These are phyloP conservation scores for Candida sp. DNA, from an alignment of 1,139 yeast genomes.

Conservation along the genomic window DNA sequence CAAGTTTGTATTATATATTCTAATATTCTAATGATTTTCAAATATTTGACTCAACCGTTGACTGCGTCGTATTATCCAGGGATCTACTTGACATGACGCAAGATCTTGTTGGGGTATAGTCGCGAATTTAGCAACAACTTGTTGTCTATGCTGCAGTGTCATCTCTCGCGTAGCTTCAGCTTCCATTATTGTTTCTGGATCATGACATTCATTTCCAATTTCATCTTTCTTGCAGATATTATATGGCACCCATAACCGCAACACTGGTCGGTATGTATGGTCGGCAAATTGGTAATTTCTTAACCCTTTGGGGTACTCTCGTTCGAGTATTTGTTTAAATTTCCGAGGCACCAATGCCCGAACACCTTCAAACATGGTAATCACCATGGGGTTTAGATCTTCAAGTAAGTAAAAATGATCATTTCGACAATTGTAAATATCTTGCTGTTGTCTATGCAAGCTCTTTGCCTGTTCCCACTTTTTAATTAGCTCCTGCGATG, in stretches of 20 bases:
- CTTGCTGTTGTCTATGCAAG: constrained; percentile 13
- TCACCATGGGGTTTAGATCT: constrained; percentile 42
- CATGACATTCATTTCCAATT: constrained; percentile 17
- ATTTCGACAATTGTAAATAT: constrained; percentile 50
- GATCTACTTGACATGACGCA: constrained; percentile 2
- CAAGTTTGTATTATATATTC: neutral
- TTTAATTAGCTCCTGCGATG: constrained; percentile 13
- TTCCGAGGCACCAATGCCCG: constrained; percentile 44
- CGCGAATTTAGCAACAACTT: neutral
- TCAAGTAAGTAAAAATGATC: constrained; percentile 44
- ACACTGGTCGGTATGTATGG: constrained; percentile 25
- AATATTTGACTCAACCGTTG: neutral
- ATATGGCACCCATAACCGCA: constrained; percentile 31
- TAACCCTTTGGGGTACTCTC: constrained; percentile 35
- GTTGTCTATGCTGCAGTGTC: constrained; percentile 10
- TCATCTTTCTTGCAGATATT: constrained; percentile 17
- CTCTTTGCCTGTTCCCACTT: constrained; percentile 14
- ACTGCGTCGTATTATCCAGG: constrained; percentile 4
- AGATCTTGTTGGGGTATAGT: neutral
- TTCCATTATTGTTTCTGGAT: constrained; percentile 15
- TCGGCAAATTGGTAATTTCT: constrained; percentile 16
- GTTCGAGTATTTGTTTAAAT: constrained; percentile 27
- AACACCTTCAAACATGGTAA: constrained; percentile 52
- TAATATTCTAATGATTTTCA: neutral
- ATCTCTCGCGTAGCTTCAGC: constrained; percentile 12